A percentile compares a stretch with the other conserved stretches of the same genome.
Evolutionary conservation across 768 basidiomycete genomes (phyloP).

Genomic region (Pilatotrama ljubarskyi): DNA sequence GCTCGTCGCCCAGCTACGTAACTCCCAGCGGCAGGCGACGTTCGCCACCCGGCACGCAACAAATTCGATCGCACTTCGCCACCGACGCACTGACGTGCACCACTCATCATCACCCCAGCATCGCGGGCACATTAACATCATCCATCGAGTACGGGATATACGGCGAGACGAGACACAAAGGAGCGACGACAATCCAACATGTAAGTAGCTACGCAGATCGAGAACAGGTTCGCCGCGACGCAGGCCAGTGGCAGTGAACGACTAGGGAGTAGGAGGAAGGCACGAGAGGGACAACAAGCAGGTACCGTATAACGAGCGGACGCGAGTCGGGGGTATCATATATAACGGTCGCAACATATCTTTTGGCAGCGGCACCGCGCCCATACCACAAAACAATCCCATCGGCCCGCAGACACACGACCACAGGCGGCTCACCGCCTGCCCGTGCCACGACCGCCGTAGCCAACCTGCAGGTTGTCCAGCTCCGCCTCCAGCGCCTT

Average conservation of each 20-base stretch:
- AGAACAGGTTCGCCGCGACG: not conserved
- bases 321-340: slow-evolving; percentile 21
- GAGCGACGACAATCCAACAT: slow-evolving; percentile 14
- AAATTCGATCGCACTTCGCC: not conserved
- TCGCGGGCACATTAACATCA: slow-evolving; percentile 9
- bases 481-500: slow-evolving; percentile 90
- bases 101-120: not conserved
- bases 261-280: not conserved
- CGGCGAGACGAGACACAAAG: slow-evolving; percentile 1
- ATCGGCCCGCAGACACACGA: not conserved
- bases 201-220: not conserved
- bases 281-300: slow-evolving; percentile 7
- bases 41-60: not conserved
- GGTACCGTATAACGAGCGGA: slow-evolving; percentile 19
- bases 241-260: not conserved
- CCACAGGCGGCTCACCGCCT: slow-evolving; percentile 46
- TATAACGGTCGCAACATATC: slow-evolving; percentile 2
- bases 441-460: slow-evolving; percentile 71
- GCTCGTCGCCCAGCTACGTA: not conserved
- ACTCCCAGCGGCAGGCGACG: not conserved
- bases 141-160: slow-evolving; percentile 13
- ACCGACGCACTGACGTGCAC: not conserved
- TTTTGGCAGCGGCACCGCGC: slow-evolving; percentile 6
- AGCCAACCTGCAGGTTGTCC: slow-evolving; percentile 85
- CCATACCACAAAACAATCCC: not conserved